Percentiles rank a stretch among this genome's conserved stretches.
These are phyloP conservation scores for Eucalyptus guilfoylei DNA, from an alignment of 345 rosid genomes.

Conservation along the genomic window DNA sequence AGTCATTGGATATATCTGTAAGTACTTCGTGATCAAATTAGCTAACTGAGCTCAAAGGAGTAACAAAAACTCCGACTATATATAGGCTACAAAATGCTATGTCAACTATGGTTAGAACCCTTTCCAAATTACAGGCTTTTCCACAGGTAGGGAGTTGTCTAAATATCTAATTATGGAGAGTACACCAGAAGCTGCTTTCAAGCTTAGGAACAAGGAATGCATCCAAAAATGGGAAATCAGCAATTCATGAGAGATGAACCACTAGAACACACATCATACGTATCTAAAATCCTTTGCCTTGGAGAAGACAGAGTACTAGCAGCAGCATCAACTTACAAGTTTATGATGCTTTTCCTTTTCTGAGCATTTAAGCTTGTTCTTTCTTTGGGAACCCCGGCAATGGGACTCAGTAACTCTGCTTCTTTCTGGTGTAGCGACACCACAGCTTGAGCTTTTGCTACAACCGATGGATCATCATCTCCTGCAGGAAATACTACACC, in stretches of 20 bases:
- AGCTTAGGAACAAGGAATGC: neutral
- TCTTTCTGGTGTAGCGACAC: slow-evolving; percentile 18
- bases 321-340: slow-evolving; percentile 53
- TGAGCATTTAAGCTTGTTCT: slow-evolving; percentile 39
- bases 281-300: slow-evolving; percentile 71
- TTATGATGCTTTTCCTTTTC: slow-evolving; percentile 60
- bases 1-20: too few relatives aligned
- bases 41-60: neutral
- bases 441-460: neutral
- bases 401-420: slow-evolving; percentile 37
- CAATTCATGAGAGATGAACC: slow-evolving; percentile 79
- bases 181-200: neutral
- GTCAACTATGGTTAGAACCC: neutral
- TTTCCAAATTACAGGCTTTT: neutral
- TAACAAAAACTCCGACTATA: neutral
- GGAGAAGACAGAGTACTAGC: slow-evolving; percentile 56
- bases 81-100: neutral
- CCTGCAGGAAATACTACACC: slow-evolving; percentile 5
- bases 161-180: neutral
- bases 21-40: neutral
- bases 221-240: slow-evolving; percentile 1
- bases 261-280: slow-evolving; percentile 68
- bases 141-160: neutral
- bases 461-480: neutral
- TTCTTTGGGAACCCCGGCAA: slow-evolving; percentile 53